Base-by-base conservation (phyloP, 1,139 yeast genomes). In the Tardiomyces blankii region DNA sequence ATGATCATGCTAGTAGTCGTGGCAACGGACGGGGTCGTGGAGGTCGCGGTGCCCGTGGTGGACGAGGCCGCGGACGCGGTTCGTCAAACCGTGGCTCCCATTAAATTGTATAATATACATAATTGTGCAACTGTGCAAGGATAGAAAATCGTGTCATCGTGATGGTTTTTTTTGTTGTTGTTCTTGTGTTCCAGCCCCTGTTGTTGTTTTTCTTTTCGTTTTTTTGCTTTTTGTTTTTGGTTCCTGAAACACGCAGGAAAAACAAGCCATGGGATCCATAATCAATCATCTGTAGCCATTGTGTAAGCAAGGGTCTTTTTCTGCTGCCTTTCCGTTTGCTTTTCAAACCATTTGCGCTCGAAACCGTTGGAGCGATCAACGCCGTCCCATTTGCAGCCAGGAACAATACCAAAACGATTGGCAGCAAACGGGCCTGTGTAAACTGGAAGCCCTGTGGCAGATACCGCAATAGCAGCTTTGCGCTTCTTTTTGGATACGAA, bases 371-470 rank as follows among this genome's bases (percentile, higher is more conserved):
- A 78, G 49, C 97, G 68, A 62, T 87, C 93, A 0, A 88, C 80
- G 0, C 97, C 97, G 61, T 89, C 97, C 97, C 97, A 89, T 47
- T 86, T 69, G 53, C 71, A 69, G 0, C 97, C 96, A 0, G 96
- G 95, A 5, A 67, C 66, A 18, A 89, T 80, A 3, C 74, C 74
- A 63, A 86, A 89, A 50, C 97, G 64, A 58, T 89, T 89, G 23
- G 76, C 76, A 0, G 86, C 77, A 46, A 65, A 76, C 0, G 70
- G 55, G 0, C 84, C 78, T 18, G 70, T 67, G 51, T 72, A 80
- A 23, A 69, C 56, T 47, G 71, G 72, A 46, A 79, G 54, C 2
- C 75, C 77, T n/a, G 71, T 51, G 18, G 58, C 46, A 16, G 74
- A 66, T 18, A 25, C 42, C 8, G 32, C 16, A 1, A 54, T 49